phyloP scores from a whole-genome alignment of 306 rosid species.

The Trifolium pratense region DNA sequence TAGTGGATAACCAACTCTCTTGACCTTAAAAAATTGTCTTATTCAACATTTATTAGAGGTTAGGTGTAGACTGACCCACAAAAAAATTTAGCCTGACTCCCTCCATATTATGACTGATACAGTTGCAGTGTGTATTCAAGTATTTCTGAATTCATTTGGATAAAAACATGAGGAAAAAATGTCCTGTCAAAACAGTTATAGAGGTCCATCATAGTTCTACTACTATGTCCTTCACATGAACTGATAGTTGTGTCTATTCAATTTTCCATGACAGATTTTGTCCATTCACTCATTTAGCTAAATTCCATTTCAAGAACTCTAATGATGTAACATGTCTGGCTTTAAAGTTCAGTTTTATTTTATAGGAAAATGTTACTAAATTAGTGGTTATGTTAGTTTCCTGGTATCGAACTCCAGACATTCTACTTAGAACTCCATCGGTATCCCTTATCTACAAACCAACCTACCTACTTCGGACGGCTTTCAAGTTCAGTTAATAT shows the following conservation, averaged over 20 bases:
- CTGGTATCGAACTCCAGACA: background rate
- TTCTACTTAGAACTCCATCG: background rate
- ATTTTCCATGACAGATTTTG: constrained; percentile 33
- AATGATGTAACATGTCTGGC: constrained; percentile 46
- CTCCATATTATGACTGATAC: constrained; percentile 41
- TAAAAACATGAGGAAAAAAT: constrained; percentile 32
- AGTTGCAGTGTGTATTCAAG: constrained; percentile 36
- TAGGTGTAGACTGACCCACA: constrained; percentile 70
- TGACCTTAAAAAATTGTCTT: constrained; percentile 87
- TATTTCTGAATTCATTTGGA: constrained; percentile 40
- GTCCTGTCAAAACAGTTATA: constrained; percentile 17
- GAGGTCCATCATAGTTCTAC: constrained; percentile 18
- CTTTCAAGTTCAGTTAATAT: background rate
- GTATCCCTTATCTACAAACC: background rate
- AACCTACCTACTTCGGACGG: background rate
- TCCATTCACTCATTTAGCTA: constrained; percentile 33
- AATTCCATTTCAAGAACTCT: constrained; percentile 37
- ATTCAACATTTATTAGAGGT: constrained; percentile 53
- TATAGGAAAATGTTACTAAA: background rate
- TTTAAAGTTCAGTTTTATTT: background rate
- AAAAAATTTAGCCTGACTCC: constrained; percentile 38
- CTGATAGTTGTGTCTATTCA: constrained; percentile 44
- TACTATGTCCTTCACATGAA: constrained; percentile 41
- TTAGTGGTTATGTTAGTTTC: background rate
- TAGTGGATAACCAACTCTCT: constrained; percentile 85